These are phyloP conservation scores for Fusarium pseudonygamai DNA, from an alignment of 2,329 filamentous ascomycete species.

Conservation along the genomic window DNA sequence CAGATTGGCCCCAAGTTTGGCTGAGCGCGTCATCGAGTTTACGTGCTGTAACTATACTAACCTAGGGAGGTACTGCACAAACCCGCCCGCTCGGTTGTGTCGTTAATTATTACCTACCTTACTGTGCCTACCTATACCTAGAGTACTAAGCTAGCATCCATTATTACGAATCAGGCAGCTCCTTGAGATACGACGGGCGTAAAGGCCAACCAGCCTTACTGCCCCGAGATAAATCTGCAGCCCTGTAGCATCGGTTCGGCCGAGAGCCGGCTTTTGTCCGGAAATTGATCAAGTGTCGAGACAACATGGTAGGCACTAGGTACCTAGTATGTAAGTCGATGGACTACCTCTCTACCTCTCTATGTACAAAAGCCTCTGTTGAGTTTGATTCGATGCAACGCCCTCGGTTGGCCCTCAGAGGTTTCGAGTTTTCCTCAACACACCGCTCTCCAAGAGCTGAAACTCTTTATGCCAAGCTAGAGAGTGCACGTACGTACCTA, in stretches of 20 bases:
- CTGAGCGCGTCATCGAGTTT: slow-evolving; percentile 7
- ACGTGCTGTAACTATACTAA: background rate
- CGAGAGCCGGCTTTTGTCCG: slow-evolving; percentile 27
- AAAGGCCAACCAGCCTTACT: background rate
- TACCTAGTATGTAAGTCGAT: background rate
- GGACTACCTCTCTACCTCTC: background rate
- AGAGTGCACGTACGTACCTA: background rate
- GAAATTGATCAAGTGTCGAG: background rate
- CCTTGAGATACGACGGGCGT: slow-evolving; percentile 13
- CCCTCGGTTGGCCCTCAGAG: background rate
- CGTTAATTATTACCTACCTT: background rate
- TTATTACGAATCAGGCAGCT: slow-evolving; percentile 26
- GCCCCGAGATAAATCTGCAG: slow-evolving; percentile 15
- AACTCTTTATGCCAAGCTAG: background rate
- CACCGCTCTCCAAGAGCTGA: background rate
- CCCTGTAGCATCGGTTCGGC: slow-evolving; percentile 25
- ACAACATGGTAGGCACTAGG: background rate
- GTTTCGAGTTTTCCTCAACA: background rate
- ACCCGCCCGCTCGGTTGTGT: background rate
- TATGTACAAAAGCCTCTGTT: background rate
- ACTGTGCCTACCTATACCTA: too few species aligned
- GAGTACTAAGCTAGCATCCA: background rate
- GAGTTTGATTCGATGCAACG: background rate
- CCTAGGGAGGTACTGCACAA: background rate
- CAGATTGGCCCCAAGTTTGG: background rate